Evolutionary conservation across 2,329 filamentous ascomycete genomes (phyloP).

Genomic region (Aspergillus sp.): DNA sequence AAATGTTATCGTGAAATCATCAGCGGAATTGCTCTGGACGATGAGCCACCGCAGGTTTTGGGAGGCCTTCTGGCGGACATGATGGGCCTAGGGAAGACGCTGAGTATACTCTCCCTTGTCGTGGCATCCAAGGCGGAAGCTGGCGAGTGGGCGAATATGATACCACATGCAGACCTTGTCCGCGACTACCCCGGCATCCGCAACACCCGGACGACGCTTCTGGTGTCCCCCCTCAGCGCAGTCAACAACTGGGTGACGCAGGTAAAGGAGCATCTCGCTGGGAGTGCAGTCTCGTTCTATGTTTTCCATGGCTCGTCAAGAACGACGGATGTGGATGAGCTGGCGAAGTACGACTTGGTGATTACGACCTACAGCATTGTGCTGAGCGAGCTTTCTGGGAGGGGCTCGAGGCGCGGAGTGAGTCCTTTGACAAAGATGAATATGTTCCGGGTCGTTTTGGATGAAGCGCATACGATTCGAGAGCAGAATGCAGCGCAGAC

Average conservation of each 20-base stretch:
- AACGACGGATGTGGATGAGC: constrained; percentile 55
- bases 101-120: constrained; percentile 76
- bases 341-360: constrained; percentile 70
- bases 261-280: constrained; percentile 68
- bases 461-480: constrained; percentile 91
- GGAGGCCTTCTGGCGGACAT: constrained; percentile 74
- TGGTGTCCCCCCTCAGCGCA: constrained; percentile 83
- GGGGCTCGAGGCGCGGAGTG: constrained; percentile 49
- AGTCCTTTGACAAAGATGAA: constrained; percentile 66
- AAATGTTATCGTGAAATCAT: constrained; percentile 73
- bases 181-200: constrained; percentile 29
- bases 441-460: constrained; percentile 88
- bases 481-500: constrained; percentile 74
- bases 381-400: constrained; percentile 63
- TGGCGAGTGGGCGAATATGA: constrained; percentile 48
- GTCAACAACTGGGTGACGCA: constrained; percentile 93
- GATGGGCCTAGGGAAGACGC: constrained; percentile 81
- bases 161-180: constrained; percentile 37
- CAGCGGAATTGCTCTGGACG: constrained; percentile 56
- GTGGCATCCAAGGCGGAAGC: constrained; percentile 57
- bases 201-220: constrained; percentile 70
- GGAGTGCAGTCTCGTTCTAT: constrained; percentile 58
- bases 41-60: constrained; percentile 55
- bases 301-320: constrained; percentile 79
- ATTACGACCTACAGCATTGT: constrained; percentile 90